Percentiles rank a stretch among this genome's conserved stretches.
phyloP scores from a whole-genome alignment of 352 stramenopile genomes.

The Pythium grandisporangium region DNA sequence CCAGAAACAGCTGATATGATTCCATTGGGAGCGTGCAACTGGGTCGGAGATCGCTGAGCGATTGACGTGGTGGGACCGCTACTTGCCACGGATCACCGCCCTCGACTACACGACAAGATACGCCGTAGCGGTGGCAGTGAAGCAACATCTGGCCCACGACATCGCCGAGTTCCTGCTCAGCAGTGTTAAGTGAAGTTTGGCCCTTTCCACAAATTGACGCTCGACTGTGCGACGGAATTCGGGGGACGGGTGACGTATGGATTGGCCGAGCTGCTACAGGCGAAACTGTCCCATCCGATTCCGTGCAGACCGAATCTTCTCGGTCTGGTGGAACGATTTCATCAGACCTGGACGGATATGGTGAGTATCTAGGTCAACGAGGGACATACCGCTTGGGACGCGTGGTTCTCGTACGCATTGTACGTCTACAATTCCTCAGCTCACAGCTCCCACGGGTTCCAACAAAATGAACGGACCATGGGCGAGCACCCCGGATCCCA shows the following conservation, averaged over 20 bases:
- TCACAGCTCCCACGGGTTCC: background rate
- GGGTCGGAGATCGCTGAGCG: no score
- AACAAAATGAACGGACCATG: background rate
- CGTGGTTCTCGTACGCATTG: conserved; percentile 4
- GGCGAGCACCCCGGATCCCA: background rate
- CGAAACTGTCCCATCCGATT: conserved; percentile 9
- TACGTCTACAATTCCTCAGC: conserved; percentile 4
- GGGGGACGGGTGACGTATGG: background rate
- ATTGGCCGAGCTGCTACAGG: conserved; percentile 8
- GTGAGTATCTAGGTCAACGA: conserved; percentile 6
- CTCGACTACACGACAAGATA: no score
- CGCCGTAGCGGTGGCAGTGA: no score
- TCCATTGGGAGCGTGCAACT: no score
- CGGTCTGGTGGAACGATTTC: conserved; percentile 10
- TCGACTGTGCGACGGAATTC: conserved; percentile 9
- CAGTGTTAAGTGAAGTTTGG: no score
- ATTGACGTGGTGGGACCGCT: no score
- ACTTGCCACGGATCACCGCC: no score
- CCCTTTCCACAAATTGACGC: conserved; percentile 9
- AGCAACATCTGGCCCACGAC: no score
- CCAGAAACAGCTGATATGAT: no score
- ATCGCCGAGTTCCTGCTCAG: no score
- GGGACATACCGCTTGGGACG: conserved; percentile 10
- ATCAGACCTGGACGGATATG: conserved; percentile 12
- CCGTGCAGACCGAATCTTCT: conserved; percentile 9